These are phyloP conservation scores for Acacia pycnantha DNA, from an alignment of 331 rosid genomes.

Conservation along the genomic window DNA sequence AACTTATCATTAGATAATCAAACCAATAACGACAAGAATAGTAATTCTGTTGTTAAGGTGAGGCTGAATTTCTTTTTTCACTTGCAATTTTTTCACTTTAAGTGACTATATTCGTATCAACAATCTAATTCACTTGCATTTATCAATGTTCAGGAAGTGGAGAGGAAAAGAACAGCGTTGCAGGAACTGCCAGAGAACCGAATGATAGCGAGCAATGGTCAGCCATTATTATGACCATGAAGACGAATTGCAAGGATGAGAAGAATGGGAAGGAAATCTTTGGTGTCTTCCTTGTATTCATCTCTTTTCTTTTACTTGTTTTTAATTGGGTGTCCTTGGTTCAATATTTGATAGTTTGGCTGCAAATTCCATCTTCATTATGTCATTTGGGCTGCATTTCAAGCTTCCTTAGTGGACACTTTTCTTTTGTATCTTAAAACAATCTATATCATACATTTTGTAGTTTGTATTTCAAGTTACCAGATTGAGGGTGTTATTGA, in stretches of 20 bases:
- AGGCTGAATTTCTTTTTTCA: slow-evolving; percentile 4
- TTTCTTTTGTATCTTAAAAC: too few species aligned
- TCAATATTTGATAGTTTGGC: neutral
- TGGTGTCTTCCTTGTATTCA: neutral
- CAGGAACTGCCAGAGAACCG: slow-evolving; percentile 25
- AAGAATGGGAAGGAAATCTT: neutral
- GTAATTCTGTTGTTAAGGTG: slow-evolving; percentile 32
- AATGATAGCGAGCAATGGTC: slow-evolving; percentile 22
- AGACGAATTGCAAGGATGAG: neutral
- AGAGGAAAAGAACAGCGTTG: slow-evolving; percentile 28
- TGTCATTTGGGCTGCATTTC: neutral
- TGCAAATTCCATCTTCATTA: neutral
- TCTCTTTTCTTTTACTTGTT: neutral
- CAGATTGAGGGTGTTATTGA: too few species aligned
- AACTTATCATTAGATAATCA: slow-evolving; percentile 20
- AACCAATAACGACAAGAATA: neutral
- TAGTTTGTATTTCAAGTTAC: too few species aligned
- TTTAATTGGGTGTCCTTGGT: too few species aligned
- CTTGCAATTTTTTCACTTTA: neutral
- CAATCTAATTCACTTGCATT: neutral
- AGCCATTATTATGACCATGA: neutral
- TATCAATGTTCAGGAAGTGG: slow-evolving; percentile 34
- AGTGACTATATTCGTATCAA: neutral
- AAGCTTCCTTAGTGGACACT: neutral
- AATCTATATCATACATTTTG: too few species aligned